Conservation (phyloP, 1,284 basidiomycete species). For the Ceratobasidium sp. region DNA sequence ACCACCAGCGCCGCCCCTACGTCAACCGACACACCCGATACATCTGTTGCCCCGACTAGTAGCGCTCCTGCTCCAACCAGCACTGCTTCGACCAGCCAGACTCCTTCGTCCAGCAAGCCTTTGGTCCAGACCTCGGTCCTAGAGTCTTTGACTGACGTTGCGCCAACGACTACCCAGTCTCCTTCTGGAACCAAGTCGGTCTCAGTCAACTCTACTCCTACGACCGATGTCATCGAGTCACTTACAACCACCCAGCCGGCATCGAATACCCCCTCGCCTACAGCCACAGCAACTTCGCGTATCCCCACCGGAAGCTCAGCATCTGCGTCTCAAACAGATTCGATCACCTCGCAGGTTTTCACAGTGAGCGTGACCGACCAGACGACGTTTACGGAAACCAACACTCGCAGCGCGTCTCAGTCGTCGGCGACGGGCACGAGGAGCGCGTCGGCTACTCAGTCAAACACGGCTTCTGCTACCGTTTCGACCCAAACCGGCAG, state of each 20-base stretch:
- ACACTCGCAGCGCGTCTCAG: constrained; percentile 1
- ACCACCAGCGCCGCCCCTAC: not conserved
- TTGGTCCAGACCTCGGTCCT: not conserved
- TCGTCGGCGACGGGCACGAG: not conserved
- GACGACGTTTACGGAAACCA: not conserved
- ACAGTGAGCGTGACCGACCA: not conserved
- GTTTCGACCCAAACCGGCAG: constrained; percentile 2
- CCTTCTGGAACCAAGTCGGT: not conserved
- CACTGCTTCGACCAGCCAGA: not conserved
- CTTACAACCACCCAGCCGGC: not conserved
- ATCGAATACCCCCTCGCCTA: not conserved
- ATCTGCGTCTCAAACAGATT: not conserved
- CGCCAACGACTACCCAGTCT: not conserved
- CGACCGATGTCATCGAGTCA: not conserved
- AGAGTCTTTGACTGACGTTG: not conserved
- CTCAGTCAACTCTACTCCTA: not conserved
- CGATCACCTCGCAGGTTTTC: not conserved
- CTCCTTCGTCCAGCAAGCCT: constrained; percentile 1
- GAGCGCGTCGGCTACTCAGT: not conserved
- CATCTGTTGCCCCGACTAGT: not conserved
- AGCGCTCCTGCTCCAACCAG: not conserved
- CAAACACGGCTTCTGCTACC: not conserved
- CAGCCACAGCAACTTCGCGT: not conserved
- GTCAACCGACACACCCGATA: not conserved
- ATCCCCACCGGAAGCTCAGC: not conserved